Evolutionary conservation across 1,284 basidiomycete species (phyloP).

Genomic region (Neolentinus lepideus): DNA sequence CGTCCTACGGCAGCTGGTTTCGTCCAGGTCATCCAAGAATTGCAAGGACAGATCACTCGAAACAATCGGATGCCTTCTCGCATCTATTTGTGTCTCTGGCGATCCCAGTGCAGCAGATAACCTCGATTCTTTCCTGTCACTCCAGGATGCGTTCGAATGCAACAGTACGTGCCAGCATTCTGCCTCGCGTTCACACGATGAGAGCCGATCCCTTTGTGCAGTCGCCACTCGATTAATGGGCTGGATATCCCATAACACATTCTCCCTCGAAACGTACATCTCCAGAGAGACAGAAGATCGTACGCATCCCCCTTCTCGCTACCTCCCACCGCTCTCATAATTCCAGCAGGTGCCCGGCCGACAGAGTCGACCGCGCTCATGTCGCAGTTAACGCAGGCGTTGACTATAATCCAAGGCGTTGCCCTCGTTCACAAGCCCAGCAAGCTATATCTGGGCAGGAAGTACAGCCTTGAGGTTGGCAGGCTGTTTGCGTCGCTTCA

Average conservation of each 20-base stretch:
- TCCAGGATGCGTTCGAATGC: constrained; percentile 72
- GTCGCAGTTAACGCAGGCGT: constrained; percentile 44
- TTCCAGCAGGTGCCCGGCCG: constrained; percentile 17
- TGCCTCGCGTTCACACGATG: background rate
- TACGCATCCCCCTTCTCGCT: background rate
- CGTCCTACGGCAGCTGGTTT: constrained; percentile 40
- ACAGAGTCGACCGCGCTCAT: constrained; percentile 35
- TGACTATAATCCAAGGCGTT: constrained; percentile 78
- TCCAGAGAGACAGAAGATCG: background rate
- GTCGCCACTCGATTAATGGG: constrained; percentile 53
- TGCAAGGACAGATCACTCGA: constrained; percentile 45
- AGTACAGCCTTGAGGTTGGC: constrained; percentile 65
- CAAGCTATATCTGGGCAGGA: constrained; percentile 65
- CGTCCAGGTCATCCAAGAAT: constrained; percentile 44
- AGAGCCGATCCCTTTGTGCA: constrained; percentile 18
- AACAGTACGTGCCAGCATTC: constrained; percentile 48
- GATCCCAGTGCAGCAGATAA: constrained; percentile 29
- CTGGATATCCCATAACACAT: constrained; percentile 32
- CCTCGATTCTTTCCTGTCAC: constrained; percentile 46
- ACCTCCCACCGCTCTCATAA: background rate
- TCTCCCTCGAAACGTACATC: constrained; percentile 16
- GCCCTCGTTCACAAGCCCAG: constrained; percentile 61
- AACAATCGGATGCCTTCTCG: constrained; percentile 53
- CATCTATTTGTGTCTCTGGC: constrained; percentile 38
- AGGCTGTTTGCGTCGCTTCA: background rate